Conservation (phyloP, 345 rosid genomes). For the Corchorus olitorius region DNA sequence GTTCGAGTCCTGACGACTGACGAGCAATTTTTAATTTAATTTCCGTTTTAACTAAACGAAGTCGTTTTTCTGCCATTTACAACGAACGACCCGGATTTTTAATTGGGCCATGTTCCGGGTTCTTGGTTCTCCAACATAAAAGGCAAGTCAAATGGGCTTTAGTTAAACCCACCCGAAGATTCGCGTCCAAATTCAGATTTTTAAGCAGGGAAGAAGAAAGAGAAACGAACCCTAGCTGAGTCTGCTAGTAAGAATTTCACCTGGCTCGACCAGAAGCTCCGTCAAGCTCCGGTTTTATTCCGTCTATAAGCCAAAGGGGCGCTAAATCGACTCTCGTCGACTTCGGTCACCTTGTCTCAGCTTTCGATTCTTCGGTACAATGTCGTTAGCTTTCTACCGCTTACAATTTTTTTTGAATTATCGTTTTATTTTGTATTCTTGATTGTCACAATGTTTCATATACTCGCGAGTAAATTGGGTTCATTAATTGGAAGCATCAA, state of each 20-base stretch:
- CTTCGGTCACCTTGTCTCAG: neutral
- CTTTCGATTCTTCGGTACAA: constrained; percentile 30
- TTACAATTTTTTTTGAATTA: neutral
- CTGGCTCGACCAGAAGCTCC: neutral
- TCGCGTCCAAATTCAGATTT: neutral
- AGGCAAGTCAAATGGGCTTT: neutral
- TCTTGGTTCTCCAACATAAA: neutral
- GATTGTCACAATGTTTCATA: neutral
- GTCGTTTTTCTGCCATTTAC: neutral
- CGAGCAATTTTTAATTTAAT: neutral
- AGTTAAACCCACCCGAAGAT: neutral
- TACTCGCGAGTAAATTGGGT: neutral
- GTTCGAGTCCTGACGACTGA: constrained; percentile 51
- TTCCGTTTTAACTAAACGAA: neutral
- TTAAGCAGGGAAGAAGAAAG: neutral
- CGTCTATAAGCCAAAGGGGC: too few relatives aligned
- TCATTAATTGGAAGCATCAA: too few relatives aligned
- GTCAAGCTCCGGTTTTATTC: neutral
- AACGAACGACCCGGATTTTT: neutral
- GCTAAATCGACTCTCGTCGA: neutral
- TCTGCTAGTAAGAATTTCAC: neutral
- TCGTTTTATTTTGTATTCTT: neutral
- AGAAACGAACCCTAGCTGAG: constrained; percentile 13
- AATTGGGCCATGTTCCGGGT: neutral
- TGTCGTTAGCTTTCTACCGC: neutral